These are phyloP conservation scores for Sicyos baderoa DNA, from an alignment of 306 rosid genomes.

Conservation along the genomic window DNA sequence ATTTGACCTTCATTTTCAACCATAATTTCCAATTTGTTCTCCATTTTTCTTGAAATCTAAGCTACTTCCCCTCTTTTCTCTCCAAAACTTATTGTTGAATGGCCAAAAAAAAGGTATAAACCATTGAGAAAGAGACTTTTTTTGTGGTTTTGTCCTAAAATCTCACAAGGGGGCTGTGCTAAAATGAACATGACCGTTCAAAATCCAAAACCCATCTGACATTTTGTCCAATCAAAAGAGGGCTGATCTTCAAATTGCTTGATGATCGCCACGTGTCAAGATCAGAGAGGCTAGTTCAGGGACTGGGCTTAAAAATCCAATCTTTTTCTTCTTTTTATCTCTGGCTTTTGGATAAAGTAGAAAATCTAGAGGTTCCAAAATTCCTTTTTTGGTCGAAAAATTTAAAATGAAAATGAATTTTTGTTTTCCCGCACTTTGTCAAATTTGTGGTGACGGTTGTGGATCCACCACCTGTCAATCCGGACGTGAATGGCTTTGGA, in stretches of 20 bases:
- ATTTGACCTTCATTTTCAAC: conserved; percentile 2
- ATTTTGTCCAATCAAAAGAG: conserved; percentile 1
- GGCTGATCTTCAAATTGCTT: conserved; percentile 22
- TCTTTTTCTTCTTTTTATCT: not conserved
- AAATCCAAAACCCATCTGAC: not conserved
- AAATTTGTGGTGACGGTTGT: conserved; percentile 3
- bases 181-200: not conserved
- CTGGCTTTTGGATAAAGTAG: not conserved
- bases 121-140: conserved; percentile 19
- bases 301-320: not conserved
- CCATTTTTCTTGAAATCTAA: conserved; percentile 10
- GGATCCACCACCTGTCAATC: conserved; percentile 1
- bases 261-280: not conserved
- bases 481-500: conserved; percentile 13
- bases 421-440: conserved; percentile 9
- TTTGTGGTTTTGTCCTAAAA: conserved; percentile 17
- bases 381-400: not conserved
- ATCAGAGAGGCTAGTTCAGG: not conserved
- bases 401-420: not conserved
- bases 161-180: not conserved
- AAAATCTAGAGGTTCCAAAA: not conserved
- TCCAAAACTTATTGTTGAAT: not conserved
- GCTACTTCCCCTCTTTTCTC: not conserved
- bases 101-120: conserved; percentile 14
- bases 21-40: not conserved